Conservation (phyloP, 1,284 basidiomycete species). For the Trametes pubescens region DNA sequence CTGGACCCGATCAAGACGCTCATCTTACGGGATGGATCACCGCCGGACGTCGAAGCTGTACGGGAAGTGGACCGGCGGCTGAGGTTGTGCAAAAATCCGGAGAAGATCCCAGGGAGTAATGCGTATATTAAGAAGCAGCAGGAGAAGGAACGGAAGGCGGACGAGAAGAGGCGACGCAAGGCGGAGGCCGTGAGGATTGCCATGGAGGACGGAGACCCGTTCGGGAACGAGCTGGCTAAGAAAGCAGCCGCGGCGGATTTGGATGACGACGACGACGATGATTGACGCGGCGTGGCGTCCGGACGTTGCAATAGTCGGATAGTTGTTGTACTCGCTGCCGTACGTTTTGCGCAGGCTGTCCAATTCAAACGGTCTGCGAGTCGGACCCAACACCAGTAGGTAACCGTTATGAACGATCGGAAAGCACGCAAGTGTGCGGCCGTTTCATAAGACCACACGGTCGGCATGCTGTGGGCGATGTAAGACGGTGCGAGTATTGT, state of each 20-base stretch:
- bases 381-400: too few relatives aligned
- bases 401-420: too few relatives aligned
- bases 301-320: background rate
- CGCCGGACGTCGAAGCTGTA: conserved; percentile 82
- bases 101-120: conserved; percentile 88
- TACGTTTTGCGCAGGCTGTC: background rate
- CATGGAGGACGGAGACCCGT: conserved; percentile 67
- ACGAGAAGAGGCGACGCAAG: conserved; percentile 72
- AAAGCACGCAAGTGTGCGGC: too few relatives aligned
- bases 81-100: conserved; percentile 90
- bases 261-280: conserved; percentile 53
- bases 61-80: conserved; percentile 88
- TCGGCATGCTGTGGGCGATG: background rate
- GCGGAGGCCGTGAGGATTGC: conserved; percentile 61
- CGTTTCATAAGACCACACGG: background rate
- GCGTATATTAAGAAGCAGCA: conserved; percentile 74
- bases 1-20: conserved; percentile 63
- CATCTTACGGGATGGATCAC: conserved; percentile 64
- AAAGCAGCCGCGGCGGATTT: conserved; percentile 52
- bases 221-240: conserved; percentile 60
- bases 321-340: background rate
- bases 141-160: conserved; percentile 69
- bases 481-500: background rate
- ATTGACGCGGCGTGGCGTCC: conserved; percentile 18
- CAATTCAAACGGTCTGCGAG: background rate